Evolutionary conservation across 2,329 filamentous ascomycete genomes (phyloP).

Genomic region (Aspergillus uvarum): DNA sequence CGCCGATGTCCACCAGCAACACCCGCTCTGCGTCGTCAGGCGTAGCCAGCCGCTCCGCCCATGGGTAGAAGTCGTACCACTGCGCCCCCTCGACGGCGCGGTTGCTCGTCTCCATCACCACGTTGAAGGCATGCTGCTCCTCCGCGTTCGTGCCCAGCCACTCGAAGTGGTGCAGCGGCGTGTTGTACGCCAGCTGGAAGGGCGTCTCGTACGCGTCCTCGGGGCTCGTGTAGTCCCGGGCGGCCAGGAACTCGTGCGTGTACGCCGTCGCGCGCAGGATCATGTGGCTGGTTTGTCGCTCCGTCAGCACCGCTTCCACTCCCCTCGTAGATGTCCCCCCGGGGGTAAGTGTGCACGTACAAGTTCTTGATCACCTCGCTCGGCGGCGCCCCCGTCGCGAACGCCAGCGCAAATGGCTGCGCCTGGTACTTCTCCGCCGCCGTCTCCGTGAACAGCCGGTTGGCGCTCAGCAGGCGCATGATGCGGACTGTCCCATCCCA

Average conservation of each 20-base stretch:
- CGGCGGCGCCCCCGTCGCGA: slow-evolving; percentile 2
- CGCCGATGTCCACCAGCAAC: slow-evolving; percentile 41
- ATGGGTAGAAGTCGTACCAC: slow-evolving; percentile 23
- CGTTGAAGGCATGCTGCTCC: slow-evolving; percentile 28
- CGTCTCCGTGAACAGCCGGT: slow-evolving; percentile 16
- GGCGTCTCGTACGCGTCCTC: slow-evolving; percentile 27
- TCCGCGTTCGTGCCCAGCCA: slow-evolving; percentile 24
- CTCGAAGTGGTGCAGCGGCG: slow-evolving; percentile 28
- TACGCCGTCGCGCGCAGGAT: slow-evolving; percentile 17
- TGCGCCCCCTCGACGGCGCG: neutral
- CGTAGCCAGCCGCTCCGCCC: slow-evolving; percentile 8
- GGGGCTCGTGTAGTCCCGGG: slow-evolving; percentile 31
- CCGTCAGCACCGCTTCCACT: no score
- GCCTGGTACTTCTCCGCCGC: slow-evolving; percentile 14
- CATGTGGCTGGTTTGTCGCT: neutral
- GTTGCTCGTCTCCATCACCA: slow-evolving; percentile 22
- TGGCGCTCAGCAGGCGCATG: slow-evolving; percentile 19
- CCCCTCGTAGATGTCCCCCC: no score
- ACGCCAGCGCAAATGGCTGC: slow-evolving; percentile 12
- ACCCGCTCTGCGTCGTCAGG: neutral
- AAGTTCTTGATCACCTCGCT: slow-evolving; percentile 21
- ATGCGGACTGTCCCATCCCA: slow-evolving; percentile 17
- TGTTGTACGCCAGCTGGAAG: slow-evolving; percentile 29
- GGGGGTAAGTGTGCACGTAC: slow-evolving; percentile 11
- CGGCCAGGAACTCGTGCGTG: slow-evolving; percentile 28